Evolutionary conservation across 495 filamentous ascomycete species (phyloP), one percentile per base, ranked within the genome.

Genomic region (Cairneyella variabilis): DNA sequence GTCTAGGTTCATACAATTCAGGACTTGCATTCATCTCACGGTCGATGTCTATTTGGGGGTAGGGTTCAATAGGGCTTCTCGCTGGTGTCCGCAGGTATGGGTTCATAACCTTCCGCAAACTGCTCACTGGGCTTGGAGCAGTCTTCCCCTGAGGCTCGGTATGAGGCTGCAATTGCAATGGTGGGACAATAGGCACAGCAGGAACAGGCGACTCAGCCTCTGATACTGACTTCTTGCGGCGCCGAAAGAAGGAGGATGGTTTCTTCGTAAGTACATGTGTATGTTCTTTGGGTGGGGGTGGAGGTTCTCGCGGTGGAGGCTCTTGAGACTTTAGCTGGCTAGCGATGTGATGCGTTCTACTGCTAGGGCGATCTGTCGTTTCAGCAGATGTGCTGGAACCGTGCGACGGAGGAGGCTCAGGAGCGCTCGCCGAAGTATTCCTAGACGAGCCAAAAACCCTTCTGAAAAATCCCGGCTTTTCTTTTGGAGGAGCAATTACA

Each of bases 401-500:
- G 38, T 61, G 58, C 18, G 62, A 61, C 10, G 37, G 51, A 20
- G 58, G 48, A 34, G 55, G 58, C 10, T 72, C 62, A 75, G 85
- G 25, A 77, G 76, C 3, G 76, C 80, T 41, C 69, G 47, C 28
- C 54, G 51, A 40, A 46, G 56, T 56, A 30, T 57, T 61, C 48
- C 44, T 61, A 23, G 62, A 61, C 3, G 55, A 56, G 28, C 84
- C 88, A 68, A 97, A 96, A 11, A 97, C 86, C 56, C 92, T 83
- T 51, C 88, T 82, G 73, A 97, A 97, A 70, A 98, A 98, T 21
- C 93, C 90, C 12, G 78, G 89, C 21, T 84, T 82, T 51, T 92
- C 88, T 64, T 66, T 57, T 30, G 61, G 27, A 55, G 64, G 57
- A 59, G 62, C 57, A 58, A 68, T 34, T 60, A 58, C 20, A 57